Base-by-base conservation (phyloP, 2,329 filamentous ascomycete species). In the Cryphonectria naterciae region DNA sequence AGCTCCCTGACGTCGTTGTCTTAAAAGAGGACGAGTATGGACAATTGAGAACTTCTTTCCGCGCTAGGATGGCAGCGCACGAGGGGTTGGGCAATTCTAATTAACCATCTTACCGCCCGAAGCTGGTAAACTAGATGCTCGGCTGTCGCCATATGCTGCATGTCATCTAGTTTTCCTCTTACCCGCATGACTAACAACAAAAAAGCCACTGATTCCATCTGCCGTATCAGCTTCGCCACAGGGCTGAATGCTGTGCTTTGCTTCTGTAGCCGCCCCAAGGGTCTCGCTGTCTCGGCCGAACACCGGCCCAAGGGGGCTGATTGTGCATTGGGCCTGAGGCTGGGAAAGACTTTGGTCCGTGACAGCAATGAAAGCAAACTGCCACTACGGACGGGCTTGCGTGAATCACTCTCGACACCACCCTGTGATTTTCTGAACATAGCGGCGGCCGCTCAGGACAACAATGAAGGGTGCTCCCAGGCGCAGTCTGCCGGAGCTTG, bases 221-320 rank as follows among this genome's bases (percentile, higher is more conserved):
- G 37, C 35, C 61, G 17, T 22, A 41, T 62, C 58, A 63, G 17
- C 67, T 60, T 63, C 60, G 67, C 43, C 7, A 32, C 60, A 56
- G 41, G 67, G 67, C 60, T 63, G 67, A 43, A 35, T 22, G 60
- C 43, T 22, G 11, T 49, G 41, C 25, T 39, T 11, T 65, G 63
- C 43, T 49, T n/a, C 46, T 49, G 7, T 2, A 49, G 22, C 46
- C 63, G 56, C 46, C 67, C 8, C 58, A 25, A 35, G n/a, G 60
- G n/a, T 61, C 32, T 61, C 28, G 15, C 43, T 35, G 10, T 39
- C 56, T 37, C 67, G 67, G 58, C 56, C 67, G 17, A 39, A 61
- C 41, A 17, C 13, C 28, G 58, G 56, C 56, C 67, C 58, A 49
- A 49, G 46, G 58, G 43, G 60, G 67, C 41, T 68, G 67, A 56